Conservation (phyloP, 139 green algal species). For the Dunaliella sp. region DNA sequence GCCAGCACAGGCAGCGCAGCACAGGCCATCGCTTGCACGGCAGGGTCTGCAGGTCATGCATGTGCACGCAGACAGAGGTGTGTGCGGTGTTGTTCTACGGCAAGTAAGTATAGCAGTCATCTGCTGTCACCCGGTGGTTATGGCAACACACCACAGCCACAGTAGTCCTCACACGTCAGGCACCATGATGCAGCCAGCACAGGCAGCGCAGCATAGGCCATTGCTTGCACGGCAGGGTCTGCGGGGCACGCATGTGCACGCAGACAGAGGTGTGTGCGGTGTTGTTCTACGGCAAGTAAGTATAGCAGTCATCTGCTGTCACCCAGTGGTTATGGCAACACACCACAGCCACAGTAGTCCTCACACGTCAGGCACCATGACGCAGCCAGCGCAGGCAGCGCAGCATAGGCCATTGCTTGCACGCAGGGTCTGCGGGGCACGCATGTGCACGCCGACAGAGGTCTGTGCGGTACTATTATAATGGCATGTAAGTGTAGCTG, state of each 20-base stretch:
- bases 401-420: not conserved
- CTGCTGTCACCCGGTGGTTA: too few species aligned
- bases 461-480: too few species aligned
- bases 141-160: slow-evolving; percentile 47
- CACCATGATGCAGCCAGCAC: slow-evolving; percentile 33
- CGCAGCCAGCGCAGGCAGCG: slow-evolving; percentile 35
- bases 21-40: not conserved
- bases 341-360: slow-evolving; percentile 43
- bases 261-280: not conserved
- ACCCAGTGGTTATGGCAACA: too few species aligned
- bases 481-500: too few species aligned
- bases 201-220: slow-evolving; percentile 25
- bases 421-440: slow-evolving; percentile 2
- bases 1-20: slow-evolving; percentile 37
- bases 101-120: too few species aligned
- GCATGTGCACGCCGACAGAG: not conserved
- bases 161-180: slow-evolving; percentile 53
- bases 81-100: too few species aligned
- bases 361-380: slow-evolving; percentile 53
- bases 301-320: too few species aligned
- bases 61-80: not conserved
- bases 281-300: too few species aligned
- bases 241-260: too few species aligned
- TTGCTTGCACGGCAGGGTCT: not conserved
- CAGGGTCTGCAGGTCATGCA: slow-evolving; percentile 4